Base-by-base conservation (phyloP, 495 filamentous ascomycete genomes). In the Hypoxylon rickii region DNA sequence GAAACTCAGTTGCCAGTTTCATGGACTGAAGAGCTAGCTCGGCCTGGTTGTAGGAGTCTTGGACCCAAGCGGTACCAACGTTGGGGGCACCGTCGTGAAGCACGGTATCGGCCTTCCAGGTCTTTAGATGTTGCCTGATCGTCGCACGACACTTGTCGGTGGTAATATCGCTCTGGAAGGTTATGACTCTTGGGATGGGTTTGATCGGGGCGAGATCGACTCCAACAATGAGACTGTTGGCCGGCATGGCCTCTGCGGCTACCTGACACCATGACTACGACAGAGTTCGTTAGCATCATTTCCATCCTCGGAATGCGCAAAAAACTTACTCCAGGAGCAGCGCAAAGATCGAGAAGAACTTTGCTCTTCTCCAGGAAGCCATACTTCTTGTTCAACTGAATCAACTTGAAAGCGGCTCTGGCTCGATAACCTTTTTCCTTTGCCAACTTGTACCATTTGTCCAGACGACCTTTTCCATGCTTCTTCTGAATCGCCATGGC, bases 331-430 rank as follows among this genome's bases (percentile, higher is more conserved):
- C 94, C 94, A 31, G 94, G 94, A 15, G 94, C 94, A 52, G 94
- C 94, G 72, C 94, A 99, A 54, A 99, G 88, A 86, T 99, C 94
- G 55, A 99, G 79, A 34, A 96, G 78, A 48, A 97, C 95, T 74
- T 89, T 96, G 73, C 90, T 92, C 77, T 93, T 92, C 72, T 97
- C 91, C 55, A 99, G 79, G 73, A 99, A 97, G 55, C 90, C 87
- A 86, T 95, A 97, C 67, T 96, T 97, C 75, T 96, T 96, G 77
- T 99, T 99, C 63, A 99, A 79, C 70, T 99, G 94, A 49, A 99
- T 92, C 59, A 99, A 73, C 78, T 99, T 99, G 84, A 99, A 99
- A 6, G 94, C 94, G 62, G 94, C 92, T 76, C 94, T 82, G 33
- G 94, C 95, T 62, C 94, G 79, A 75, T 99, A 99, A 44, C 95